A percentile compares a stretch with the other conserved stretches of the same genome.
phyloP scores from a whole-genome alignment of 331 rosid species.

The Acacia concinna region DNA sequence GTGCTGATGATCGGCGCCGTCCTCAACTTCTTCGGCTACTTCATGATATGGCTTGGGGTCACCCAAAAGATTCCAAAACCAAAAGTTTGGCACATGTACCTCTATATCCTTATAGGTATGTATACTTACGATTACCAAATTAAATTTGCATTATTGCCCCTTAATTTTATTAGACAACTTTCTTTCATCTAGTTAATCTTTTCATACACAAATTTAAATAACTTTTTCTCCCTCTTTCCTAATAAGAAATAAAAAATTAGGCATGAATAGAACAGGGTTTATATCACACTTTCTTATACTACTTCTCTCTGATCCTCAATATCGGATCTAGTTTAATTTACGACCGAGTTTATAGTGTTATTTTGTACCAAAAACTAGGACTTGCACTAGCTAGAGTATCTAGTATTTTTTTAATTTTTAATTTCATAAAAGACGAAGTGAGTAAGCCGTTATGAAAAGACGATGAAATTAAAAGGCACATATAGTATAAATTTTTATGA shows the following conservation, averaged over 20 bases:
- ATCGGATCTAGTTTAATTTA: too few species aligned
- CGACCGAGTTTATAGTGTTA: too few species aligned
- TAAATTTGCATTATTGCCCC: not conserved
- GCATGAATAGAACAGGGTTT: too few species aligned
- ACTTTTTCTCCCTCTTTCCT: too few species aligned
- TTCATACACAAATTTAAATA: not conserved
- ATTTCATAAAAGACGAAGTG: not conserved
- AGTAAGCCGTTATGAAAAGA: not conserved
- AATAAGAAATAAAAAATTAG: too few species aligned
- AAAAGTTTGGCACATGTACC: constrained; percentile 62
- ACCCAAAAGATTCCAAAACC: constrained; percentile 47
- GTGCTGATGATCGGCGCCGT: constrained; percentile 59
- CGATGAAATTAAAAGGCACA: too few species aligned
- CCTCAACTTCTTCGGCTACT: constrained; percentile 67
- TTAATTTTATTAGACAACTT: not conserved
- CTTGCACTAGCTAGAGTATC: too few species aligned
- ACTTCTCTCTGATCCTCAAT: too few species aligned
- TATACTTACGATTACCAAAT: not conserved
- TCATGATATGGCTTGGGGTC: constrained; percentile 83
- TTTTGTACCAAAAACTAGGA: too few species aligned
- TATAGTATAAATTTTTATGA: too few species aligned
- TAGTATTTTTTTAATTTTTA: too few species aligned
- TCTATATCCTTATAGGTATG: constrained; percentile 52
- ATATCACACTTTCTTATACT: too few species aligned
- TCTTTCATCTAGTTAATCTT: not conserved